Evolutionary conservation across 352 stramenopile species (phyloP), one percentile per base, ranked within the genome.

Genomic region (Globisporangium cederbergense): DNA sequence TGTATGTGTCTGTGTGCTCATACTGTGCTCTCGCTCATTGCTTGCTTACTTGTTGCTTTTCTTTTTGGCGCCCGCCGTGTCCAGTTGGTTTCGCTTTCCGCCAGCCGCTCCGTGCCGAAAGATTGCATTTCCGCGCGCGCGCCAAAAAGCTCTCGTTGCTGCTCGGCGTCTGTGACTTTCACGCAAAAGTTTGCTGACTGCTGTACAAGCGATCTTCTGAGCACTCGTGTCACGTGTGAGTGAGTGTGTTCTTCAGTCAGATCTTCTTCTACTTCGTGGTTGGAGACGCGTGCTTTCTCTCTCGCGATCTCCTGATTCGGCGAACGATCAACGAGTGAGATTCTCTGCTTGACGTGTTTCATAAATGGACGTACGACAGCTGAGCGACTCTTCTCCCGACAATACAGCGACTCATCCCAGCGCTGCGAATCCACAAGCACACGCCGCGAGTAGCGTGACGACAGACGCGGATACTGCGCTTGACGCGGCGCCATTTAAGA

Each of bases 401-500:
- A 20, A 40, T 22, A 42, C 18, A 46, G 32, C 52, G 52, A 58
- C 52, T 16, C 18, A 46, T 46, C 52, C 52, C 10, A 58, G 14
- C 52, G 52, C 52, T 43, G 52, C 52, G 18, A 46, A 30, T 30
- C 52, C 52, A 45, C 52, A 20, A 28, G 32, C 52, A 28, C 30
- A 45, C 20, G 18, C 32, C n/a, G 52, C n/a, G 52, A 58, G 32
- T n/a, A 32, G 10, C 32, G n/a, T 32, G 22, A 20, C 30, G 25
- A 60, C 63, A 11, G 32, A 38, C 16, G 28, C 18, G 4, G 25
- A 42, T n/a, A n/a, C 55, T 30, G 58, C 72, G 40, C 66, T 32
- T 13, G 45, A 83, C 71, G 42, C 74, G 40, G 82, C 77, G 32
- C 77, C 81, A 28, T 78, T 71, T 28, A 90, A 90, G 71, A 84